phyloP scores from a whole-genome alignment of 2,329 filamentous ascomycete species.

The Alternaria conjuncta region DNA sequence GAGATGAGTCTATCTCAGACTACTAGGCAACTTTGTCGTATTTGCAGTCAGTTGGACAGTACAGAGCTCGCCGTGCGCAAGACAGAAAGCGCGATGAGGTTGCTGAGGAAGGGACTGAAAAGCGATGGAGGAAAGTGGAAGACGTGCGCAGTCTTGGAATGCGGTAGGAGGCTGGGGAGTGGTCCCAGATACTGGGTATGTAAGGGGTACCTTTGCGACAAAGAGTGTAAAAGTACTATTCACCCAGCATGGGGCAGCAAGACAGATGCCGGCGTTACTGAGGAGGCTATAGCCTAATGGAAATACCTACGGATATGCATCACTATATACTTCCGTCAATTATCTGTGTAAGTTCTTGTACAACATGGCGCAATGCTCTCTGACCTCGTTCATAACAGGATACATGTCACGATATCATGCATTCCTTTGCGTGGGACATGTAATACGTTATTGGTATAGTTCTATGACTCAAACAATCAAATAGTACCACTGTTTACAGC shows the following conservation, averaged over 20 bases:
- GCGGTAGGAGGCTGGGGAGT: conserved; percentile 13
- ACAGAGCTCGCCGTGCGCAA: conserved; percentile 15
- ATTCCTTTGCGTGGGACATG: background rate
- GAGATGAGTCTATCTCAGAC: background rate
- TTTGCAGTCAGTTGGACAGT: conserved; percentile 13
- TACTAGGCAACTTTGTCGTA: conserved; percentile 15
- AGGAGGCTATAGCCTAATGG: background rate
- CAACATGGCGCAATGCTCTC: background rate
- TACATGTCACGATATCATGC: background rate
- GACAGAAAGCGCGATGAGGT: conserved; percentile 14
- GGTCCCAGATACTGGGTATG: conserved; percentile 39
- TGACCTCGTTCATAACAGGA: background rate
- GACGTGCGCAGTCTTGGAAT: conserved; percentile 16
- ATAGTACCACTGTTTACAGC: background rate
- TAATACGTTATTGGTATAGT: background rate
- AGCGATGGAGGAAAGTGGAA: conserved; percentile 9
- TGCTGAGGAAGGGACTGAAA: conserved; percentile 20
- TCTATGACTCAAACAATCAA: background rate
- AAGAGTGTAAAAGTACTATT: conserved; percentile 20
- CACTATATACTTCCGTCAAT: background rate
- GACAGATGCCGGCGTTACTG: background rate
- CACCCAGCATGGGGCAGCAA: conserved; percentile 17
- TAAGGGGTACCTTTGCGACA: conserved; percentile 1
- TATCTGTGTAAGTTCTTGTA: background rate
- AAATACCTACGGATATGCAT: background rate